phyloP scores from a whole-genome alignment of 2,329 filamentous ascomycete species.

The Didymella exigua region DNA sequence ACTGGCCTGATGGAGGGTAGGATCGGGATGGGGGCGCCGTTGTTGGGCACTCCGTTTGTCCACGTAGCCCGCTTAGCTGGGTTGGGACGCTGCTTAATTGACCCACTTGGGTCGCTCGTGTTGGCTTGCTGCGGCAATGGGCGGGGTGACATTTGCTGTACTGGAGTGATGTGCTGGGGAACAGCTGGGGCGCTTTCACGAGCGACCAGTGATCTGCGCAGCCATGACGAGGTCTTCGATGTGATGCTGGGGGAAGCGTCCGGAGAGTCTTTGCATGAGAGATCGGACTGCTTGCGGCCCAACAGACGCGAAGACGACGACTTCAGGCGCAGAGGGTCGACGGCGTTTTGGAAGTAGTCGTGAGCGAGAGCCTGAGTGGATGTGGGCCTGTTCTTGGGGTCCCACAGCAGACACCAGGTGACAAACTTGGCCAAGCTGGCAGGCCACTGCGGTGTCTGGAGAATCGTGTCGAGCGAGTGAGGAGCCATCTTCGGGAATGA shows the following conservation, averaged over 20 bases:
- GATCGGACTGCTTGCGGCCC: conserved; percentile 87
- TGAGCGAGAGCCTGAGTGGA: conserved; percentile 93
- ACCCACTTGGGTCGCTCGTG: conserved; percentile 51
- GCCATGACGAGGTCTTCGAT: conserved; percentile 89
- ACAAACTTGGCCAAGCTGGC: conserved; percentile 87
- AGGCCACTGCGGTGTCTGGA: conserved; percentile 91
- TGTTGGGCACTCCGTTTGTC: conserved; percentile 77
- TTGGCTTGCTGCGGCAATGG: conserved; percentile 53
- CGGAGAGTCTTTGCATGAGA: conserved; percentile 65
- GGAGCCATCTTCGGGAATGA: conserved; percentile 99
- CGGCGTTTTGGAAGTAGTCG: conserved; percentile 91
- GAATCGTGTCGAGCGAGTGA: conserved; percentile 91
- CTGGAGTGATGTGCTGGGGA: conserved; percentile 48
- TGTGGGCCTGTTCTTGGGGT: conserved; percentile 88
- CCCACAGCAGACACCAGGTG: conserved; percentile 99
- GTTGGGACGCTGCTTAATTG: conserved; percentile 61
- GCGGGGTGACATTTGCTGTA: conserved; percentile 50
- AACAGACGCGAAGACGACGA: conserved; percentile 83
- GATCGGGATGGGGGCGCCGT: conserved; percentile 90
- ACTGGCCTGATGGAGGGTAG: conserved; percentile 92
- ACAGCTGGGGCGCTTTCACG: conserved; percentile 71
- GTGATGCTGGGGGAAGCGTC: conserved; percentile 65
- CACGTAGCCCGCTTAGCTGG: conserved; percentile 88
- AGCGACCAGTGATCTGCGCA: conserved; percentile 90
- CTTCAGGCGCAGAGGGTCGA: conserved; percentile 91